Percentiles rank a stretch among this genome's conserved stretches.
Evolutionary conservation across 192 early-diverging fungal species (phyloP).

Genomic region (Geranomyces variabilis): DNA sequence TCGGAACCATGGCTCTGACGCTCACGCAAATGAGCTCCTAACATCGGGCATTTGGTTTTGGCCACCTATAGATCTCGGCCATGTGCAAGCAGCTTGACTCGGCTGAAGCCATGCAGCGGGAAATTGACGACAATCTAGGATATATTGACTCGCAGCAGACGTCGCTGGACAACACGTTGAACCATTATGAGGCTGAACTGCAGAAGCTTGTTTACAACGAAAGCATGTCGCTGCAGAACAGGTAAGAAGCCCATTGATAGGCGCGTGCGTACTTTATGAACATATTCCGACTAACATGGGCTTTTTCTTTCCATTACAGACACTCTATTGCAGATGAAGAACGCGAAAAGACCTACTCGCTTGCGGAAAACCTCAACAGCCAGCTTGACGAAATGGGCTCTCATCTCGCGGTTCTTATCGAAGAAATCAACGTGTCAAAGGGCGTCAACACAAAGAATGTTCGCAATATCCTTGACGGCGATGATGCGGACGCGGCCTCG

Average conservation of each 20-base stretch:
- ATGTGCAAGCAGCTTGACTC: slow-evolving; percentile 74
- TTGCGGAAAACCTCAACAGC: slow-evolving; percentile 84
- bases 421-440: slow-evolving; percentile 78
- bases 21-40: not conserved
- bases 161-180: slow-evolving; percentile 76
- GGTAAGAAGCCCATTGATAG: not conserved
- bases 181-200: slow-evolving; percentile 79
- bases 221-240: slow-evolving; percentile 24
- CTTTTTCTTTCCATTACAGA: slow-evolving; percentile 8
- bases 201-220: slow-evolving; percentile 34
- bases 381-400: slow-evolving; percentile 86
- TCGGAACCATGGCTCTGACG: not conserved
- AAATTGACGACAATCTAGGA: slow-evolving; percentile 83
- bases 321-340: slow-evolving; percentile 74
- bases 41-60: slow-evolving; percentile 33
- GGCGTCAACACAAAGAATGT: slow-evolving; percentile 4
- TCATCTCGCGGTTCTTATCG: slow-evolving; percentile 78
- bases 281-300: too few relatives aligned
- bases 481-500: slow-evolving; percentile 23
- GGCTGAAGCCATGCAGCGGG: slow-evolving; percentile 73
- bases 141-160: slow-evolving; percentile 87
- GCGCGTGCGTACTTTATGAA: not conserved
- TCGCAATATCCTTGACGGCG: slow-evolving; percentile 19
- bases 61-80: slow-evolving; percentile 80
- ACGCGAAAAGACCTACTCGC: slow-evolving; percentile 80